Percentiles rank a stretch among this genome's conserved stretches.
phyloP scores from a whole-genome alignment of 2,329 filamentous ascomycete genomes.

The Fusarium tjaetaba region DNA sequence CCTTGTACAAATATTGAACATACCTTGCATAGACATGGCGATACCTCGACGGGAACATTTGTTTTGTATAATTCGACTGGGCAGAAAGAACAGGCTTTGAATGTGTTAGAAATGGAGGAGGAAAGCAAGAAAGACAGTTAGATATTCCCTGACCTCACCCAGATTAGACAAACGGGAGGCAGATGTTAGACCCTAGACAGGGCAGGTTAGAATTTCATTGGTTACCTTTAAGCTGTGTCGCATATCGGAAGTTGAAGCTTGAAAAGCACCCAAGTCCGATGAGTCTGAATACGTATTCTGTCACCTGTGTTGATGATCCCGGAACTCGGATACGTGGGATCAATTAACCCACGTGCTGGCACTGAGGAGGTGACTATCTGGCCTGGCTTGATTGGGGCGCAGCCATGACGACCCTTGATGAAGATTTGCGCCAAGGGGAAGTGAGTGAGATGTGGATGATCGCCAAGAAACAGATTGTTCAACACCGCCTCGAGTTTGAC shows the following conservation, averaged over 20 bases:
- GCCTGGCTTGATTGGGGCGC: slow-evolving; percentile 23
- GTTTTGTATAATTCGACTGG: slow-evolving; percentile 30
- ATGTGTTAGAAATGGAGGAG: slow-evolving; percentile 9
- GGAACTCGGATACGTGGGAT: background rate
- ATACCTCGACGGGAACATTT: slow-evolving; percentile 32
- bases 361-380: slow-evolving; percentile 21
- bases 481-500: slow-evolving; percentile 13
- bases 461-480: slow-evolving; percentile 22
- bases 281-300: background rate
- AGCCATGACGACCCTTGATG: slow-evolving; percentile 19
- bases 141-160: slow-evolving; percentile 25
- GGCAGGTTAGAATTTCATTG: slow-evolving; percentile 24
- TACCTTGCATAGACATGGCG: slow-evolving; percentile 17
- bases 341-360: slow-evolving; percentile 9
- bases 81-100: slow-evolving; percentile 2
- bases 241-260: background rate
- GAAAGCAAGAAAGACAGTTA: slow-evolving; percentile 4
- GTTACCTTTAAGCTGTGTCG: background rate
- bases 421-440: slow-evolving; percentile 26
- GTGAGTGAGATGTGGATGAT: slow-evolving; percentile 2
- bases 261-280: slow-evolving; percentile 5
- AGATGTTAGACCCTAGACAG: slow-evolving; percentile 26
- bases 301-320: background rate
- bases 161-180: slow-evolving; percentile 17
- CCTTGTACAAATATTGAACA: slow-evolving; percentile 28